Evolutionary conservation across 768 basidiomycete species (phyloP), one percentile per base, ranked within the genome.

Genomic region (Russula foetens): DNA sequence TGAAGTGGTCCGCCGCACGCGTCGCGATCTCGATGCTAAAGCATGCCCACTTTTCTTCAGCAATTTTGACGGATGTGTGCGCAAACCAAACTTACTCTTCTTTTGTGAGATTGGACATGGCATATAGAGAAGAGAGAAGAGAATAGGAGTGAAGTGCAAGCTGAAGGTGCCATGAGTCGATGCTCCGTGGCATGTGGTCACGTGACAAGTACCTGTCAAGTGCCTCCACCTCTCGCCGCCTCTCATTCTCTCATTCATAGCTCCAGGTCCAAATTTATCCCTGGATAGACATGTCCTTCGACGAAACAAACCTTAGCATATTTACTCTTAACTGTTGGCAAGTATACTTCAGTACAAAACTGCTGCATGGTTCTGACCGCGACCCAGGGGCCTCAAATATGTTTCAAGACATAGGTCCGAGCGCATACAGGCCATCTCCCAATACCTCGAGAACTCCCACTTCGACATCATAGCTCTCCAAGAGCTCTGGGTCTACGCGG

Each of bases 381-480:
- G 15, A 7, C 33, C 35, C 59, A 96, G 93, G 93, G 94, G 90
- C 14, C 79, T 97, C 55, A 92, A 90, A 69, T 90, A 82, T 67
- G 81, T 97, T 50, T 80, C 94, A 7, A 88, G 89, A 70, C 79
- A 88, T 59, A 83, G 92, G 23, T 71, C 71, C 8, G 76, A 86
- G 62, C 87, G 94, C 41, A 81, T 95, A 47, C 71, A 77, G 17
- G 92, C 84, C 47, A 92, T 97, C 63, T 84, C 88, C 21, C 76
- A 78, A 35, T 79, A 82, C 62, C 78, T 95, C 57, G 76, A 81
- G 2, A 75, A 75, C 21, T 79, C 83, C 15, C 71, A 79, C 65
- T 82, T 92, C 74, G 91, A 96, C 69, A 80, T 94, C 54, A 78
- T 96, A 55, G 84, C 84, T 39, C 78, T 96, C 26, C 92, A 97